A percentile compares a stretch with the other conserved stretches of the same genome.
These are phyloP conservation scores for Camelina sativa DNA, from an alignment of 345 rosid species.

Conservation along the genomic window DNA sequence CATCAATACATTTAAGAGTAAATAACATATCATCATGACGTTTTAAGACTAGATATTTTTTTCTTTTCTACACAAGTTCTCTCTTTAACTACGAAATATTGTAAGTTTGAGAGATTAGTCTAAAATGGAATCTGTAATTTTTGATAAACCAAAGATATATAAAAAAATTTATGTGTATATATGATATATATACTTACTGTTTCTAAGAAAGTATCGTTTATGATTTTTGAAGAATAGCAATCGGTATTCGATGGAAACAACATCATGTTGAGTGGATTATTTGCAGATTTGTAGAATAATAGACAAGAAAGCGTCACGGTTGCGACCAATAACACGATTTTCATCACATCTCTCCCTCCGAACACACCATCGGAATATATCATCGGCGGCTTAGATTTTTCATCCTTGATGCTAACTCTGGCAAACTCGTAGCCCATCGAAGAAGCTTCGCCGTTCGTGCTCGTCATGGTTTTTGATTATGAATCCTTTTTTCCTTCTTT, in stretches of 20 bases:
- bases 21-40: not conserved
- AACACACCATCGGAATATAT: conserved; percentile 24
- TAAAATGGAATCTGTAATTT: not conserved
- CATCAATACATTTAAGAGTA: not conserved
- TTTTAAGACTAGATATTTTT: not conserved
- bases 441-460: conserved; percentile 28
- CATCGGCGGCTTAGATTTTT: conserved; percentile 22
- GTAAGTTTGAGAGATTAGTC: not conserved
- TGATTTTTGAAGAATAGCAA: conserved; percentile 16
- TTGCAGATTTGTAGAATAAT: conserved; percentile 31
- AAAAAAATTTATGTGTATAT: not conserved
- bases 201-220: conserved; percentile 28
- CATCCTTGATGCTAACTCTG: conserved; percentile 19
- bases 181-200: conserved; percentile 23
- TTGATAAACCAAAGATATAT: not conserved
- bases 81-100: not conserved
- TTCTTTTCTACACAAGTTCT: not conserved
- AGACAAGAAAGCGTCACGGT: conserved; percentile 39
- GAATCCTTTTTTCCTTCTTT: conserved; percentile 17
- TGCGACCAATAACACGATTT: conserved; percentile 29
- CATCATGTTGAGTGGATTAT: conserved; percentile 35
- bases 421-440: conserved; percentile 26
- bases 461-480: conserved; percentile 30
- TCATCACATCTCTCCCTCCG: conserved; percentile 32
- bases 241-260: conserved; percentile 33